Evolutionary conservation across 2,329 filamentous ascomycete species (phyloP).

Genomic region (Blumeriella jaapii): DNA sequence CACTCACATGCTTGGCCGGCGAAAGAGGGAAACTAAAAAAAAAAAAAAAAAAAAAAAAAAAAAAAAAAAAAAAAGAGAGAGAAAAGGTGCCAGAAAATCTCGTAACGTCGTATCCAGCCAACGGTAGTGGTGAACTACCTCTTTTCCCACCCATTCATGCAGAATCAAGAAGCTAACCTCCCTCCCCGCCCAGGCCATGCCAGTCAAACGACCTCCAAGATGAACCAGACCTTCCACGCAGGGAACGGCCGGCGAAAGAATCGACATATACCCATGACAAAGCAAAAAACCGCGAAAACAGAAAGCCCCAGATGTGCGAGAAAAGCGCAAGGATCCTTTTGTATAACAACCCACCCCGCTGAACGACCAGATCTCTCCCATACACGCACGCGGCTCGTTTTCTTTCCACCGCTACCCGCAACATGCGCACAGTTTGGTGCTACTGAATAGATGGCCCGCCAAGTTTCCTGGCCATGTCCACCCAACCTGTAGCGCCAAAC

Average conservation of each 20-base stretch:
- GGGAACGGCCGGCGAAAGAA: not conserved
- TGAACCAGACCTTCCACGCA: too few species aligned
- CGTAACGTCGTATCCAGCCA: conserved; percentile 9
- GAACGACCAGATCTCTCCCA: conserved; percentile 3
- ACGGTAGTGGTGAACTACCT: not conserved
- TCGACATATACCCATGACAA: not conserved
- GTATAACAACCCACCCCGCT: conserved; percentile 4
- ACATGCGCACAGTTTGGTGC: conserved; percentile 1
- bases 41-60: too few species aligned
- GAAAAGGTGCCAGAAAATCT: not conserved
- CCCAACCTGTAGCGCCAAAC: conserved; percentile 1
- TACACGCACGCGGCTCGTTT: conserved; percentile 7
- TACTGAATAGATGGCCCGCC: not conserved
- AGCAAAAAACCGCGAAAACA: conserved; percentile 1
- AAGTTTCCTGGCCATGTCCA: conserved; percentile 1
- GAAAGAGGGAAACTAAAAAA: too few species aligned
- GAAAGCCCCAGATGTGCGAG: conserved; percentile 6
- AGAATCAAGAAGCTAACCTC: conserved; percentile 4
- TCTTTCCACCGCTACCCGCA: conserved; percentile 3
- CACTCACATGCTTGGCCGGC: too few species aligned
- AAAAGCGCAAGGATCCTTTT: not conserved
- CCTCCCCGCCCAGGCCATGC: not conserved
- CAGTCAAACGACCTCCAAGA: too few species aligned
- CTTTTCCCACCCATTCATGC: conserved; percentile 1
- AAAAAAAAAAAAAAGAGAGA: too few species aligned